Evolutionary conservation across 331 rosid genomes (phyloP), one percentile per base, ranked within the genome.

Genomic region (Spiraea crenata): DNA sequence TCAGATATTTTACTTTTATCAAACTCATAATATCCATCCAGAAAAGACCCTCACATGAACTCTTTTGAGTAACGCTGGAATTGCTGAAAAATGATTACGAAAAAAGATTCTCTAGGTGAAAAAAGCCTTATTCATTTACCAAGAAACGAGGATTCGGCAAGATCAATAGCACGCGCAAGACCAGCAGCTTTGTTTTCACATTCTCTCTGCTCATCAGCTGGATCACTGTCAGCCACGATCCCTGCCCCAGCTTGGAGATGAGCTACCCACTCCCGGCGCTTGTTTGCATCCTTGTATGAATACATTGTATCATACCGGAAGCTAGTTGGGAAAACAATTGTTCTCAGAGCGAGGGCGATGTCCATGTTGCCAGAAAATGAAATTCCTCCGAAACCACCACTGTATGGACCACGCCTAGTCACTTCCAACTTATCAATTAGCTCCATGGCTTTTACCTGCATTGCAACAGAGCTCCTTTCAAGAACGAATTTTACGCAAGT

Each of bases 381-480:
- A 69, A 95, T 82, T 81, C 95, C 89, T 59, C 99, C 99, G 67
- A 95, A 91, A 25, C 99, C 99, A 4, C 97, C 99, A 15, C 96
- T 86, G 62, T 95, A 95, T 37, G 97, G 97, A 38, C 99, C 99
- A 1, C 99, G 96, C 77, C 99, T 83, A 25, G 90, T 69, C 31
- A 82, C 93, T 77, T 95, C 99, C 70, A 95, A 86, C 82, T 89
- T 73, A 80, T 95, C 96, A 69, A 91, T 95, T 83, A 95, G 84
- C 83, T 91, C 97, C 99, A 95, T 95, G 68, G 97, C 97, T 81
- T 87, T 95, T 48, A 95, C 99, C 99, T 89, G 85, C 73, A 81
- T 80, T 55, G 63, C 72, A 77, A 60, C 75, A 78, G 10, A 13
- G 11, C 10, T 64, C n/a, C 68, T 64, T 9, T 39, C 10, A 62